These are phyloP conservation scores for Ettlia oleoabundans DNA, from an alignment of 139 green algal genomes.

Conservation along the genomic window DNA sequence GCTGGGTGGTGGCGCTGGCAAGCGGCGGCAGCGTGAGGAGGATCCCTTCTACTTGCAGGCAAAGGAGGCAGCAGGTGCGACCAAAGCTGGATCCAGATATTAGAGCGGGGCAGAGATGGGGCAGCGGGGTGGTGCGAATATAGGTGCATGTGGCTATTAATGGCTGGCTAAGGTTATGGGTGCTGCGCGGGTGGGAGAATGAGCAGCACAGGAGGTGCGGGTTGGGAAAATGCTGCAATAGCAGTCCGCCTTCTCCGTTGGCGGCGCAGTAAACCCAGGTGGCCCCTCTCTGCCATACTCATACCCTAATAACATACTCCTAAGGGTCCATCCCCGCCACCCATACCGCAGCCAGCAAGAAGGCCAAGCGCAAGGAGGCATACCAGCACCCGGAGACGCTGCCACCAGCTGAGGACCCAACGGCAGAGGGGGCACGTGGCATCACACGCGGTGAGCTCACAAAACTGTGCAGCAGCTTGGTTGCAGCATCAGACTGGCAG, in stretches of 20 bases:
- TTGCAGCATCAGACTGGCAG: not conserved
- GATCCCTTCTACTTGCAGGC: slow-evolving; percentile 26
- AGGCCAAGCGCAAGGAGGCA: slow-evolving; percentile 55
- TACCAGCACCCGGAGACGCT: slow-evolving; percentile 43
- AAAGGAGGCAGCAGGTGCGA: slow-evolving; percentile 28
- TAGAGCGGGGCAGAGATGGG: too few species aligned
- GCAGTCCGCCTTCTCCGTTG: too few species aligned
- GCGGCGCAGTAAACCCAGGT: too few species aligned
- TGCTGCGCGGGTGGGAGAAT: too few species aligned
- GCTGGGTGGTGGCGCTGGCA: slow-evolving; percentile 1
- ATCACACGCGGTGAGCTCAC: slow-evolving; percentile 62
- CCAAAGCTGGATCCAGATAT: too few species aligned
- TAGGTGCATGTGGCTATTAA: too few species aligned
- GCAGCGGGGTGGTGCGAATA: not conserved
- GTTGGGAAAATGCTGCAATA: too few species aligned
- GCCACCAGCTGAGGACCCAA: slow-evolving; percentile 67
- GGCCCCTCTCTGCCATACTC: too few species aligned
- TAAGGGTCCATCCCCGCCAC: not conserved
- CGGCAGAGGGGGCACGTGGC: slow-evolving; percentile 50
- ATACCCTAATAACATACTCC: too few species aligned
- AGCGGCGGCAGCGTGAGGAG: slow-evolving; percentile 22
- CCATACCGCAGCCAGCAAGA: slow-evolving; percentile 52
- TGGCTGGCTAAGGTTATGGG: too few species aligned
- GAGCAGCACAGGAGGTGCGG: too few species aligned
- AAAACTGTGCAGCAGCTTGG: too few species aligned